A percentile compares a stretch with the other conserved stretches of the same genome.
Evolutionary conservation across 2,329 filamentous ascomycete genomes (phyloP).

Genomic region (Chaetomium sp.): DNA sequence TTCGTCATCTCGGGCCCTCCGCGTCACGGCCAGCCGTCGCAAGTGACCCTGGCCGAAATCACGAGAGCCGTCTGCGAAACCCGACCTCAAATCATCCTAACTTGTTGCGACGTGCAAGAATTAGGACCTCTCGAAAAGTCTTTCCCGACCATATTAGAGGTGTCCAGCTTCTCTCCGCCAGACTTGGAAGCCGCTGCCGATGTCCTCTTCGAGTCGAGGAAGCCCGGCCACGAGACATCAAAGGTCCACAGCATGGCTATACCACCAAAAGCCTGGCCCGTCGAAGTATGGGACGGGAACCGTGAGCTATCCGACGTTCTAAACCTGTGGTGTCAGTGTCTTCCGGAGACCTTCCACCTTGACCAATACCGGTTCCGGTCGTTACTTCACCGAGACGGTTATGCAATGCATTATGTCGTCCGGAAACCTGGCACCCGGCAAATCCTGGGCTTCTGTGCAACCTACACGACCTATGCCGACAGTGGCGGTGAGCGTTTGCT

Average conservation of each 20-base stretch:
- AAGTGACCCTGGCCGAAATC: constrained; percentile 54
- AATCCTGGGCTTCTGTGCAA: constrained; percentile 61
- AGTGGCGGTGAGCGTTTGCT: constrained; percentile 55
- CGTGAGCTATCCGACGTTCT: constrained; percentile 47
- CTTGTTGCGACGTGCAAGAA: constrained; percentile 51
- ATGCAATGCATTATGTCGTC: constrained; percentile 59
- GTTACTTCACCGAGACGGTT: constrained; percentile 57
- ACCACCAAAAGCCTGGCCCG: constrained; percentile 45
- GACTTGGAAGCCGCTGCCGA: constrained; percentile 55
- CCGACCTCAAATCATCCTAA: constrained; percentile 54
- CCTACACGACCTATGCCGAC: constrained; percentile 60
- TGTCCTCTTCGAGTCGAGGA: constrained; percentile 50
- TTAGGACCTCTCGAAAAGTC: constrained; percentile 44
- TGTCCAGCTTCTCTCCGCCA: constrained; percentile 50
- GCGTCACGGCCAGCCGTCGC: constrained; percentile 51
- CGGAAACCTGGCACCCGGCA: constrained; percentile 48
- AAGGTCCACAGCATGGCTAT: constrained; percentile 40
- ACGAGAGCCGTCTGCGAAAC: constrained; percentile 49
- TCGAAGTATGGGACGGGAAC: constrained; percentile 45
- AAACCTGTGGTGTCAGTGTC: constrained; percentile 51
- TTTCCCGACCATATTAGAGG: constrained; percentile 57
- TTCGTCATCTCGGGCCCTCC: constrained; percentile 60
- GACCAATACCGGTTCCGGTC: constrained; percentile 46
- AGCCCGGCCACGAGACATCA: constrained; percentile 23
- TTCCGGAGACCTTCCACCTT: constrained; percentile 52